Percentiles rank a stretch among this genome's conserved stretches.
Evolutionary conservation across 2,329 filamentous ascomycete species (phyloP).

Genomic region (Colletotrichum neosansevieriae): DNA sequence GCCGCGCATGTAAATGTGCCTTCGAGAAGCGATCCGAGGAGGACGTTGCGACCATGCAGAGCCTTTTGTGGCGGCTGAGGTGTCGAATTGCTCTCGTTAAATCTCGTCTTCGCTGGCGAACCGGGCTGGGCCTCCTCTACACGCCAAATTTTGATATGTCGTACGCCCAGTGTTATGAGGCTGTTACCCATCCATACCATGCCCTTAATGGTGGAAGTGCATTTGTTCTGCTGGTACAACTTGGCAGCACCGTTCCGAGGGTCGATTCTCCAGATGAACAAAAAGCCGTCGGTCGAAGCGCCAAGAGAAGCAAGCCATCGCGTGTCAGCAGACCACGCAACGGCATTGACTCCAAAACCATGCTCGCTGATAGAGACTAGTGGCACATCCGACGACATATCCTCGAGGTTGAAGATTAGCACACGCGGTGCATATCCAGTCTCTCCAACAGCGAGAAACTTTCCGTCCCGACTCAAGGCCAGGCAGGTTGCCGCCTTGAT

Average conservation of each 20-base stretch:
- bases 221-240: conserved; percentile 88
- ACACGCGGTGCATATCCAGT: conserved; percentile 94
- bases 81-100: conserved; percentile 47
- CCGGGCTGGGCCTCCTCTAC: conserved; percentile 73
- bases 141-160: conserved; percentile 95
- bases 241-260: conserved; percentile 83
- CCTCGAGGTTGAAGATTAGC: conserved; percentile 87
- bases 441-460: conserved; percentile 91
- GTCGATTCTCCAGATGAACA: conserved; percentile 92
- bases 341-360: conserved; percentile 85
- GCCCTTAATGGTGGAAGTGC: conserved; percentile 85
- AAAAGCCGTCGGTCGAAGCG: conserved; percentile 89
- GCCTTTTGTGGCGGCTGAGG: conserved; percentile 69
- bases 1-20: conserved; percentile 85
- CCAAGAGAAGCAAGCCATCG: conserved; percentile 90
- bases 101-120: conserved; percentile 74
- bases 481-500: conserved; percentile 96
- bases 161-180: conserved; percentile 87
- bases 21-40: conserved; percentile 85
- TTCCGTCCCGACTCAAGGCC: conserved; percentile 87
- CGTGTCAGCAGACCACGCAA: conserved; percentile 91
- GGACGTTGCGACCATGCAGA: conserved; percentile 85
- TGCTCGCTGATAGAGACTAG: conserved; percentile 91
- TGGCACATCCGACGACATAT: conserved; percentile 83
- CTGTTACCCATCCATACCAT: conserved; percentile 92